phyloP scores from a whole-genome alignment of 2,329 filamentous ascomycete species.

The Mariannaea sp. region DNA sequence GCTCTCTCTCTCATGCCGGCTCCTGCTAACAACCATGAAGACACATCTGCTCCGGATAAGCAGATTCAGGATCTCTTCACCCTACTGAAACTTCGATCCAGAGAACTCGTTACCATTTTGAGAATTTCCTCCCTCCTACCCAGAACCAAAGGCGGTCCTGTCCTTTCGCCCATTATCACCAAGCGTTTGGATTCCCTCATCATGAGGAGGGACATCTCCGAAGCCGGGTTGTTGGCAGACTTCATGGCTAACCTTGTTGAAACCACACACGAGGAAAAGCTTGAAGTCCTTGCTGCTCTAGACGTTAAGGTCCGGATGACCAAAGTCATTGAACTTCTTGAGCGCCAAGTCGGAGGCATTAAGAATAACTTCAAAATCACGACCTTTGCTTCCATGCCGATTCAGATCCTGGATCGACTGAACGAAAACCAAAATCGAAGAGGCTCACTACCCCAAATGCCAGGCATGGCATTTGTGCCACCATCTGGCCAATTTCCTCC shows the following conservation, averaged over 20 bases:
- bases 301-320: slow-evolving; percentile 78
- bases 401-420: slow-evolving; percentile 64
- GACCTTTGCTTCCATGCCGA: slow-evolving; percentile 69
- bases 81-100: slow-evolving; percentile 80
- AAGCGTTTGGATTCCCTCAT: slow-evolving; percentile 88
- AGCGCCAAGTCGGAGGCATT: slow-evolving; percentile 79
- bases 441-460: slow-evolving; percentile 46
- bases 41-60: slow-evolving; percentile 51
- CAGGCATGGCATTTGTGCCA: slow-evolving; percentile 45
- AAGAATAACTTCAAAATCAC: slow-evolving; percentile 89
- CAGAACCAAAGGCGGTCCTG: slow-evolving; percentile 64
- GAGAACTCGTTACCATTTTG: slow-evolving; percentile 83
- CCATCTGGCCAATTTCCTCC: slow-evolving; percentile 46
- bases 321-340: slow-evolving; percentile 81
- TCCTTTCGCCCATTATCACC: slow-evolving; percentile 81
- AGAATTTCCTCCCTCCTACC: slow-evolving; percentile 84
- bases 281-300: slow-evolving; percentile 81
- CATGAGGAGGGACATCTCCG: slow-evolving; percentile 75
- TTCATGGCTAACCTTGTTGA: slow-evolving; percentile 97
- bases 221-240: slow-evolving; percentile 86
- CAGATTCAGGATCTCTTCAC: slow-evolving; percentile 74
- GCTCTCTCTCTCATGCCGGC: too few species aligned
- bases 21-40: slow-evolving; percentile 29
- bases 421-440: slow-evolving; percentile 47
- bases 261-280: slow-evolving; percentile 85